phyloP scores from a whole-genome alignment of 352 stramenopile species.

The Globisporangium irregulare region DNA sequence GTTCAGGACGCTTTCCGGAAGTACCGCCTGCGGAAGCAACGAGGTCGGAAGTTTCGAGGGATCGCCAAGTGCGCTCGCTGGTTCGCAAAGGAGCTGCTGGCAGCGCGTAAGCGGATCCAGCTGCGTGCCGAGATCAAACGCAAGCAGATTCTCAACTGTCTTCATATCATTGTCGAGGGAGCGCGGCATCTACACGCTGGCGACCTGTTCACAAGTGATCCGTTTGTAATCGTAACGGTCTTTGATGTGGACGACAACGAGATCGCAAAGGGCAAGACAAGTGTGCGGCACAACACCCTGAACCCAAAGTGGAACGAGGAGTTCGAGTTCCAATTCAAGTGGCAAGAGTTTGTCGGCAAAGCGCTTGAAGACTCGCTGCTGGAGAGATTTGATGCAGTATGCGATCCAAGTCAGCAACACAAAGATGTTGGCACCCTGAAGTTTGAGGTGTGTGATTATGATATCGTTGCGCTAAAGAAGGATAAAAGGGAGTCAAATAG shows the following conservation, averaged over 20 bases:
- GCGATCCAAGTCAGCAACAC: not conserved
- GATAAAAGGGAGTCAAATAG: conserved; percentile 7
- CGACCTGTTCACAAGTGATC: conserved; percentile 62
- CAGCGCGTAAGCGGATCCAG: conserved; percentile 23
- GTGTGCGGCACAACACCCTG: conserved; percentile 43
- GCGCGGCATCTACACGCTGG: conserved; percentile 43
- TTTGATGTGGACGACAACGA: conserved; percentile 28
- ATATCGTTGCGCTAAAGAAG: conserved; percentile 24
- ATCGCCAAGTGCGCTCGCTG: conserved; percentile 31
- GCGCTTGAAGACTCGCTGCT: not conserved
- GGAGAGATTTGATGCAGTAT: not conserved
- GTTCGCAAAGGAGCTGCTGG: conserved; percentile 23
- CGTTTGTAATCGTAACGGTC: conserved; percentile 44
- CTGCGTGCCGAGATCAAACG: conserved; percentile 24
- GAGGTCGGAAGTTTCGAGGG: conserved; percentile 27
- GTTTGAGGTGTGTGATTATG: conserved; percentile 39
- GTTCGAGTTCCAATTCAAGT: conserved; percentile 39
- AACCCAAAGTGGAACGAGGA: conserved; percentile 76
- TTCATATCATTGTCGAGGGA: conserved; percentile 55
- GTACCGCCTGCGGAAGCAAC: conserved; percentile 21
- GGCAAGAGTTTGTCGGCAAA: conserved; percentile 4
- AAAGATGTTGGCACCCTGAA: not conserved
- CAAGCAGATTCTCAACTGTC: conserved; percentile 46
- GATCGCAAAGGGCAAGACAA: conserved; percentile 42
- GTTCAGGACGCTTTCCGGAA: conserved; percentile 63